A percentile compares a stretch with the other conserved stretches of the same genome.
These are phyloP conservation scores for Termitomyces sp. DNA, from an alignment of 1,284 basidiomycete genomes.

Conservation along the genomic window DNA sequence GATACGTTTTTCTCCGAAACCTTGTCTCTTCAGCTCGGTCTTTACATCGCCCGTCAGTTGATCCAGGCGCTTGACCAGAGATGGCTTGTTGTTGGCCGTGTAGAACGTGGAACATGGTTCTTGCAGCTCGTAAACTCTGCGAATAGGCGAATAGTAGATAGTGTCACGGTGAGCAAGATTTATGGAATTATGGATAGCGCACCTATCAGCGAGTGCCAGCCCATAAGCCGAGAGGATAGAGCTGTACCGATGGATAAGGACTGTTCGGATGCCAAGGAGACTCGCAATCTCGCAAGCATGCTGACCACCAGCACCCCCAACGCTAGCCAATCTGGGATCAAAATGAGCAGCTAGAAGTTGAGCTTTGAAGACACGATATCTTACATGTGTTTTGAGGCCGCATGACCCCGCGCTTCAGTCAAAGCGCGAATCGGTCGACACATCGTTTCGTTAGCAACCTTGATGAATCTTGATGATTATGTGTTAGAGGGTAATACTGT, in stretches of 20 bases:
- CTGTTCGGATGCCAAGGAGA: slow-evolving; percentile 76
- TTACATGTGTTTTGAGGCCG: slow-evolving; percentile 78
- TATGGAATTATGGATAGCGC: slow-evolving; percentile 17
- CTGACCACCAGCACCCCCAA: slow-evolving; percentile 90
- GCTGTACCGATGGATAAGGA: slow-evolving; percentile 83
- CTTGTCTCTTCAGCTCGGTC: slow-evolving; percentile 68
- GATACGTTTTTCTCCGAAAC: slow-evolving; percentile 71
- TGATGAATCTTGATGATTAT: slow-evolving; percentile 62
- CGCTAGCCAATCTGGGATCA: slow-evolving; percentile 65
- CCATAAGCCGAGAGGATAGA: slow-evolving; percentile 90
- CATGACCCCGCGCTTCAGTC: slow-evolving; percentile 87
- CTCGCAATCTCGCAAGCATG: slow-evolving; percentile 87
- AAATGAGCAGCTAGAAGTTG: neutral
- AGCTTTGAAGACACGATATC: slow-evolving; percentile 16
- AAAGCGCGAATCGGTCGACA: slow-evolving; percentile 87
- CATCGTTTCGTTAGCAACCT: slow-evolving; percentile 94
- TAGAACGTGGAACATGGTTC: slow-evolving; percentile 82
- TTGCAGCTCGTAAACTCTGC: slow-evolving; percentile 78
- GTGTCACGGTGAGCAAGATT: neutral
- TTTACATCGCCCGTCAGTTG: slow-evolving; percentile 60
- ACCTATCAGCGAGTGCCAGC: slow-evolving; percentile 84
- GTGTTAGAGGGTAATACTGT: neutral
- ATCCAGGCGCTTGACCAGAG: slow-evolving; percentile 63
- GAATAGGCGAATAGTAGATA: neutral
- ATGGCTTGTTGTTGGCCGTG: slow-evolving; percentile 44